Percentiles rank a stretch among this genome's conserved stretches.
Conservation (phyloP, 176 grass and related monocot species). For the Themeda triandra region DNA sequence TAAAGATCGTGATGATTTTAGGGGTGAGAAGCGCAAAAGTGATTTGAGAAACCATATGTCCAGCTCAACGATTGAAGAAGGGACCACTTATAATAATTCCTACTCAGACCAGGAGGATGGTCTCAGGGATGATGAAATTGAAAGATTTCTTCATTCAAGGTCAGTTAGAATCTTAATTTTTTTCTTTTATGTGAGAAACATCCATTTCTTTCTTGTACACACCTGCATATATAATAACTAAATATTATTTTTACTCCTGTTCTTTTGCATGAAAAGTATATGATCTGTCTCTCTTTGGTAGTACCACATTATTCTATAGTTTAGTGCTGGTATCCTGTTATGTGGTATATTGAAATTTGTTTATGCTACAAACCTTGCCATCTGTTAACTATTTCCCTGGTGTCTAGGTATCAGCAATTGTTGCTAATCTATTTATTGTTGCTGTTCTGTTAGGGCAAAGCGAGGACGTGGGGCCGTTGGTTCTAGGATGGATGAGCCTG, state of each 20-base stretch:
- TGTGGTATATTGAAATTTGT: too few relatives aligned
- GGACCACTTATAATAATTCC: too few relatives aligned
- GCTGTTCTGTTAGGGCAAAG: slow-evolving; percentile 49
- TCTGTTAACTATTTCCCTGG: not conserved
- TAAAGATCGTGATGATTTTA: slow-evolving; percentile 20
- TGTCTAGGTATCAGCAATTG: not conserved
- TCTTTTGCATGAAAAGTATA: not conserved
- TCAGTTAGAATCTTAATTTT: not conserved
- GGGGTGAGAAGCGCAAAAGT: slow-evolving; percentile 41
- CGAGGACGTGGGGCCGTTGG: slow-evolving; percentile 76
- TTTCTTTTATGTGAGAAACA: not conserved
- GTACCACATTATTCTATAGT: not conserved
- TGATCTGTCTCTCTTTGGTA: not conserved
- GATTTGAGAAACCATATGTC: slow-evolving; percentile 33
- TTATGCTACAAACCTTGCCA: not conserved
- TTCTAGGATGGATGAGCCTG: slow-evolving; percentile 89
- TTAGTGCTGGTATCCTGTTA: not conserved
- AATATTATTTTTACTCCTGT: not conserved
- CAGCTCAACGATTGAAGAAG: too few relatives aligned
- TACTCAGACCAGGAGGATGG: too few relatives aligned
- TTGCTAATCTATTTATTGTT: slow-evolving; percentile 1
- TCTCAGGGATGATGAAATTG: too few relatives aligned
- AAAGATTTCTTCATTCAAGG: too few relatives aligned
- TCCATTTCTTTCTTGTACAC: not conserved
- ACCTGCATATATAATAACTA: not conserved